phyloP scores from a whole-genome alignment of 345 rosid genomes.

The Brassica juncea region DNA sequence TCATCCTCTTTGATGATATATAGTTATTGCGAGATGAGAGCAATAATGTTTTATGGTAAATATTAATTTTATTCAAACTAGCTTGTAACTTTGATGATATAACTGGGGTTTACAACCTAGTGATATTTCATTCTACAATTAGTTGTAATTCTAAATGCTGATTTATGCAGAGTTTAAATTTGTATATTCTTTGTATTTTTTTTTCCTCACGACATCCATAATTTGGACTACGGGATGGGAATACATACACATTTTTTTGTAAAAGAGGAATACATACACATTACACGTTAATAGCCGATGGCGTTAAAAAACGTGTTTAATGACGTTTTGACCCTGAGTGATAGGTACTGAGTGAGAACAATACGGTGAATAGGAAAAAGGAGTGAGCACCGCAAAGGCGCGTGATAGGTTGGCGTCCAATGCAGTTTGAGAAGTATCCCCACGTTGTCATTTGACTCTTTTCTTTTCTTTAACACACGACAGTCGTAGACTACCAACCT shows the following conservation, averaged over 20 bases:
- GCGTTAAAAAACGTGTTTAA: neutral
- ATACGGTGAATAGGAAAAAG: neutral
- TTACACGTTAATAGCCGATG: neutral
- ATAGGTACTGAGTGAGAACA: neutral
- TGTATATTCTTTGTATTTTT: neutral
- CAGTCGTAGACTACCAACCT: slow-evolving; percentile 21
- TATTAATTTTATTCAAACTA: neutral
- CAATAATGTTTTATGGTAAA: neutral
- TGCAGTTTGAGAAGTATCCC: slow-evolving; percentile 40
- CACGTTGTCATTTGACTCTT: slow-evolving; percentile 59
- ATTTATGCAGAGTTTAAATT: neutral
- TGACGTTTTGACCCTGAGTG: neutral
- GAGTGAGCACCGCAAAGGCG: slow-evolving; percentile 63
- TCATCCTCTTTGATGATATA: neutral
- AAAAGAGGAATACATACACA: neutral
- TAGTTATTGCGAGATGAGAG: neutral
- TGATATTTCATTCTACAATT: neutral
- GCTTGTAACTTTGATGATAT: neutral
- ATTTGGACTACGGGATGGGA: neutral
- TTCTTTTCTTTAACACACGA: slow-evolving; percentile 30
- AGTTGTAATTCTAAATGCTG: neutral
- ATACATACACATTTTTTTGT: neutral
- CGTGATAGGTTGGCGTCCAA: slow-evolving; percentile 66
- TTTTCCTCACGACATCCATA: neutral
- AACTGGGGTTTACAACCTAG: neutral